Evolutionary conservation across 2,329 filamentous ascomycete genomes (phyloP).

Genomic region (Colletotrichum eleusines): DNA sequence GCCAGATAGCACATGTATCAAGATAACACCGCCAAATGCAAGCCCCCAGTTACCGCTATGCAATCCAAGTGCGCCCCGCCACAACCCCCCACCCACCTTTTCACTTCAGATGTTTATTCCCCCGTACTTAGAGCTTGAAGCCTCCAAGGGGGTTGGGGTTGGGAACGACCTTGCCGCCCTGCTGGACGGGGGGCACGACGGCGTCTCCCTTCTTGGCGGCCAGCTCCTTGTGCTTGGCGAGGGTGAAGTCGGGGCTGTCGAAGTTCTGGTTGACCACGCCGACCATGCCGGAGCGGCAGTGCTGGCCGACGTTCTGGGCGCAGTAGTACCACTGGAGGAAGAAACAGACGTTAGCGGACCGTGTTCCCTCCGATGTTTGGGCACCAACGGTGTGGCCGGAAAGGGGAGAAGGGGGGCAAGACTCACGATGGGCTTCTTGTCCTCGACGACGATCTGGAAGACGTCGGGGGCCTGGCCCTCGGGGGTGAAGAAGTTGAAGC

Average conservation of each 20-base stretch:
- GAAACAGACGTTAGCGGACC: not conserved
- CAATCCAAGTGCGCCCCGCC: not conserved
- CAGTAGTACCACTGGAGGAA: slow-evolving; percentile 52
- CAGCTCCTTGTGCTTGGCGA: slow-evolving; percentile 52
- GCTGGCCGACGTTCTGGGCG: slow-evolving; percentile 52
- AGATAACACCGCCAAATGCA: not conserved
- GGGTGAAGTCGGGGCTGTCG: slow-evolving; percentile 52
- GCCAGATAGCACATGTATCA: not conserved
- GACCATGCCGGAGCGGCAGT: slow-evolving; percentile 64
- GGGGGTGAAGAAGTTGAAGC: slow-evolving; percentile 56
- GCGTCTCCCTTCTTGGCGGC: slow-evolving; percentile 51
- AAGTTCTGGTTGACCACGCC: slow-evolving; percentile 64
- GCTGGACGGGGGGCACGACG: slow-evolving; percentile 49
- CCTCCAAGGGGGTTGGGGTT: slow-evolving; percentile 58
- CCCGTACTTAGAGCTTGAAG: slow-evolving; percentile 43
- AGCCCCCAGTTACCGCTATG: not conserved
- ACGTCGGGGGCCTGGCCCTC: slow-evolving; percentile 54
- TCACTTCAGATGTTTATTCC: not conserved
- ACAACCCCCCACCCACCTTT: too few species aligned
- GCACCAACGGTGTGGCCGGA: slow-evolving; percentile 53
- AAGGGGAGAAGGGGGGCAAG: slow-evolving; percentile 47
- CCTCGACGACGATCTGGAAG: slow-evolving; percentile 59
- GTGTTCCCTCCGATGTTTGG: too few species aligned
- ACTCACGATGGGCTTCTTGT: slow-evolving; percentile 55
- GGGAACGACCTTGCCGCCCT: slow-evolving; percentile 53